Evolutionary conservation across 495 filamentous ascomycete genomes (phyloP).

Genomic region (Lepraria neglecta): DNA sequence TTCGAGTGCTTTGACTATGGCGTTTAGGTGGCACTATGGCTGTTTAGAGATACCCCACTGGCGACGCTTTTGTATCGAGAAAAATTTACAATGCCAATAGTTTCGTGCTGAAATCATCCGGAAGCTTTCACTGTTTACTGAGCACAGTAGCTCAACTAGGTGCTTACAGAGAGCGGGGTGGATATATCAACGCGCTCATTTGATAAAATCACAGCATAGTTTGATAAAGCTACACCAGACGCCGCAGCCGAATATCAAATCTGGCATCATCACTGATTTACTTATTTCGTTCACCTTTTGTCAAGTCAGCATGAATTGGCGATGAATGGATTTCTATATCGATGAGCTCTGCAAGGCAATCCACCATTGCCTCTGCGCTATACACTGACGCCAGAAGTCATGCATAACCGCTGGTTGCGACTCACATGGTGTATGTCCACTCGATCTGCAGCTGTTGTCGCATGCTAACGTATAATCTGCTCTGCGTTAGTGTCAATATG

Average conservation of each 20-base stretch:
- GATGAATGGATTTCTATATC: background rate
- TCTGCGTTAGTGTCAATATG: conserved; percentile 18
- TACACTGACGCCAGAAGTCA: background rate
- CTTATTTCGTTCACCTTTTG: background rate
- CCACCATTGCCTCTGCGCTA: background rate
- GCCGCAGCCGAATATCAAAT: conserved; percentile 14
- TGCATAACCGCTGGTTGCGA: conserved; percentile 15
- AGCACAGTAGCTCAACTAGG: too few species aligned
- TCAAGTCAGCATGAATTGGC: conserved; percentile 14
- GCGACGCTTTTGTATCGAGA: background rate
- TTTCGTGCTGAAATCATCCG: too few species aligned
- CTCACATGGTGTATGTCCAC: conserved; percentile 15
- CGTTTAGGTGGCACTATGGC: background rate
- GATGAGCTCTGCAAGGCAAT: conserved; percentile 1
- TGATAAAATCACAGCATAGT: too few species aligned
- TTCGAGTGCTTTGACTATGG: background rate
- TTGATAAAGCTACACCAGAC: background rate
- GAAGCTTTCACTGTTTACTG: too few species aligned
- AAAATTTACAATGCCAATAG: background rate
- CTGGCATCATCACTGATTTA: conserved; percentile 15
- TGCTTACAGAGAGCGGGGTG: background rate
- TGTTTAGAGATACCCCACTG: background rate
- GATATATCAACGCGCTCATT: background rate
- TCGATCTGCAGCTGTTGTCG: conserved; percentile 4
- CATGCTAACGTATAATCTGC: background rate